Conservation (phyloP, 1,139 yeast species). For the Geotrichum aggregatum region DNA sequence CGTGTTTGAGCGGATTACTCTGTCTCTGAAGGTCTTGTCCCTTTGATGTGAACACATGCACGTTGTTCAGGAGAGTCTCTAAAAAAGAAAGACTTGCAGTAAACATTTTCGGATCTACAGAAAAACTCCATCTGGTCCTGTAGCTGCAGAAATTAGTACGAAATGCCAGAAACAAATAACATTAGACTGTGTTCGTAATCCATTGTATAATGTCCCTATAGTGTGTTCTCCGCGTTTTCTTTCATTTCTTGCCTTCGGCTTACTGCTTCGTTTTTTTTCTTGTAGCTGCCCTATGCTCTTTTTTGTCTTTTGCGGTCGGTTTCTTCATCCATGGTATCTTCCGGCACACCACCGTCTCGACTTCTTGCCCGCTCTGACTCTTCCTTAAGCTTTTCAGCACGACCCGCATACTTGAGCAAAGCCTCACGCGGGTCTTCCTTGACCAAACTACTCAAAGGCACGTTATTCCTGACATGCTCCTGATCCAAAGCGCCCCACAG, state of each 20-base stretch:
- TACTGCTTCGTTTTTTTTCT: not conserved
- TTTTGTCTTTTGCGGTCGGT: slow-evolving; percentile 1
- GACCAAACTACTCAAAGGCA: slow-evolving; percentile 25
- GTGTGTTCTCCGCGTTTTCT: not conserved
- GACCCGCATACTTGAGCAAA: slow-evolving; percentile 37
- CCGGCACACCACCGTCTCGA: not conserved
- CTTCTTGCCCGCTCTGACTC: slow-evolving; percentile 18
- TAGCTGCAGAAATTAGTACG: no score
- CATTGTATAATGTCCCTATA: no score
- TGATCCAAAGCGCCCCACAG: slow-evolving; percentile 32
- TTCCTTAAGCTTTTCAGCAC: slow-evolving; percentile 33
- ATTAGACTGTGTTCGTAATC: no score
- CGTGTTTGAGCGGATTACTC: no score
- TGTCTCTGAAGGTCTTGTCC: no score
- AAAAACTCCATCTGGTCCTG: no score
- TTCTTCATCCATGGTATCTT: not conserved
- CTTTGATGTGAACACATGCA: no score
- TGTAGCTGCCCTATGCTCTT: no score
- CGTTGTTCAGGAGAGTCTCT: no score
- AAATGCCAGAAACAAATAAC: no score
- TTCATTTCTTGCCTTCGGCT: not conserved
- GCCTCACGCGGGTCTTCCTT: slow-evolving; percentile 42
- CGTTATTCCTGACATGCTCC: slow-evolving; percentile 28
- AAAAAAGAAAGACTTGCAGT: no score
- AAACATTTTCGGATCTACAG: no score